Conservation (phyloP, 192 early-diverging fungal species). For the Backusella morwellensis region DNA sequence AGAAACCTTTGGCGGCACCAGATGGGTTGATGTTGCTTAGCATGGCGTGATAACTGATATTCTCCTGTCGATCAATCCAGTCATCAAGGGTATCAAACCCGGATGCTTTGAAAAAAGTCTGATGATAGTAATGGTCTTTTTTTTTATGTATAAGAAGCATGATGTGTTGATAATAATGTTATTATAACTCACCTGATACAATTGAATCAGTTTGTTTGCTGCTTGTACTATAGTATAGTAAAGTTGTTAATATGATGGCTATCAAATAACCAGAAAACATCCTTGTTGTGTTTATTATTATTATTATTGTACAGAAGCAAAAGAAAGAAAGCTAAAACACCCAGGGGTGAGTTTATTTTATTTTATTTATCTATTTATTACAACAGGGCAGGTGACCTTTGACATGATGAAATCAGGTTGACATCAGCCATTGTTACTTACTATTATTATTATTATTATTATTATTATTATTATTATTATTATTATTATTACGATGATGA, state of each 20-base stretch:
- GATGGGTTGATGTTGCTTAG: constrained; percentile 23
- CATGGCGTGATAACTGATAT: constrained; percentile 14
- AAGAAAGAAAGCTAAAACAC: not conserved
- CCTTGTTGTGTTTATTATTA: not conserved
- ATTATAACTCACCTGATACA: not conserved
- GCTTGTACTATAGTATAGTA: not conserved
- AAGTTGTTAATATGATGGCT: not conserved
- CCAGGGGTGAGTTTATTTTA: not conserved
- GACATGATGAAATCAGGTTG: constrained; percentile 6
- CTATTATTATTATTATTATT: not conserved
- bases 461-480: not conserved
- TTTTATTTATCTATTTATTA: not conserved
- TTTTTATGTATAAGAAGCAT: not conserved
- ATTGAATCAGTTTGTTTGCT: not conserved
- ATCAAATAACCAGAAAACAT: not conserved
- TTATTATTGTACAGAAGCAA: not conserved
- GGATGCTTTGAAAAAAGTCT: not conserved
- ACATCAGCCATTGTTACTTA: not conserved
- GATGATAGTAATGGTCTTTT: not conserved
- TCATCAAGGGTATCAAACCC: not conserved
- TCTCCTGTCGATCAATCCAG: constrained; percentile 4
- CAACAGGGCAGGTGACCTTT: not conserved
- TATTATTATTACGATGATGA: not conserved
- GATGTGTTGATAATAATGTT: not conserved
- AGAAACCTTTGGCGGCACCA: constrained; percentile 21